phyloP scores from a whole-genome alignment of 129 eudicot species.

The Smallanthus sonchifolius region DNA sequence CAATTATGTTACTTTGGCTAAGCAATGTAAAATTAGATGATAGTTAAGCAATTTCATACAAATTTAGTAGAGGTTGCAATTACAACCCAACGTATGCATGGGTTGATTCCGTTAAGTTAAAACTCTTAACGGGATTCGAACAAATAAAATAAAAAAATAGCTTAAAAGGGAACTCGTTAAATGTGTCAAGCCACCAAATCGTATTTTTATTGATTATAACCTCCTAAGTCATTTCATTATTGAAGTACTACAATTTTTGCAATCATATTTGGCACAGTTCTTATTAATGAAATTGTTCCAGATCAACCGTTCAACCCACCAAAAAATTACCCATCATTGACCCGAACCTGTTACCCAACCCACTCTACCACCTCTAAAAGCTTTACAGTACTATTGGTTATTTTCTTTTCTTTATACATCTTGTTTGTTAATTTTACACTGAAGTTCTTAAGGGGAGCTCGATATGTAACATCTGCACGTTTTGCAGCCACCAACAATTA shows the following conservation, averaged over 20 bases:
- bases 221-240: not conserved
- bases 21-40: slow-evolving; percentile 5
- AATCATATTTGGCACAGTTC: not conserved
- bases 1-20: not conserved
- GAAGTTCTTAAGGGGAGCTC: not conserved
- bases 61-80: not conserved
- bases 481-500: not conserved
- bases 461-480: not conserved
- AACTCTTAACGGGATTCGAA: not conserved
- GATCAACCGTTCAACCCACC: not conserved
- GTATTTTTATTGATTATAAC: not conserved
- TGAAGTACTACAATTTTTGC: not conserved
- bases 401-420: not conserved
- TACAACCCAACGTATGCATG: not conserved
- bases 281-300: not conserved
- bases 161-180: not conserved
- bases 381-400: not conserved
- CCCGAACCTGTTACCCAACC: not conserved
- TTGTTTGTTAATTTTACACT: not conserved
- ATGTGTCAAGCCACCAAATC: not conserved
- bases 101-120: not conserved
- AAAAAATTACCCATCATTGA: not conserved
- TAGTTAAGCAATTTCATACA: slow-evolving; percentile 1
- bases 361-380: not conserved
- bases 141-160: not conserved